A percentile compares a stretch with the other conserved stretches of the same genome.
Evolutionary conservation across 2,329 filamentous ascomycete species (phyloP).

Genomic region (Hypoxylon sp.): DNA sequence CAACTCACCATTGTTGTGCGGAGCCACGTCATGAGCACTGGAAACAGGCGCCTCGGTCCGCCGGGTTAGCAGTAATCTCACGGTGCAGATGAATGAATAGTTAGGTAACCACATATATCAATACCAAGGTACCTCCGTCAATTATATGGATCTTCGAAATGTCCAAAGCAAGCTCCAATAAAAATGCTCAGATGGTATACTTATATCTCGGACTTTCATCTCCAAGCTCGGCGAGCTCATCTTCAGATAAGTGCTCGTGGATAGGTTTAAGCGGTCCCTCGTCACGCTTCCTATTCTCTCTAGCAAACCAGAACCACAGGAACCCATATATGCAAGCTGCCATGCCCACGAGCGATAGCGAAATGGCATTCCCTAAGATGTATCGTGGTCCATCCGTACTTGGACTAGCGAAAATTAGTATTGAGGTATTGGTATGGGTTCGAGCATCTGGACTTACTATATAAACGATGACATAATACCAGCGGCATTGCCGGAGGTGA

Average conservation of each 20-base stretch:
- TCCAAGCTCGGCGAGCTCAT: slow-evolving; percentile 65
- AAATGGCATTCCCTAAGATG: slow-evolving; percentile 73
- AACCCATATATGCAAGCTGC: slow-evolving; percentile 67
- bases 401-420: slow-evolving; percentile 55
- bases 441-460: slow-evolving; percentile 55
- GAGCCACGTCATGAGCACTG: neutral
- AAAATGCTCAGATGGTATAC: slow-evolving; percentile 58
- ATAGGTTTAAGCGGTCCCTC: slow-evolving; percentile 57
- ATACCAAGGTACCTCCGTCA: neutral
- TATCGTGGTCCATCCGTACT: slow-evolving; percentile 69
- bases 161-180: neutral
- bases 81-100: neutral
- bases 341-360: slow-evolving; percentile 70
- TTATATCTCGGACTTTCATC: slow-evolving; percentile 67
- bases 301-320: slow-evolving; percentile 68
- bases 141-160: neutral
- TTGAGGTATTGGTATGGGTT: neutral
- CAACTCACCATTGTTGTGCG: neutral
- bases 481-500: slow-evolving; percentile 77
- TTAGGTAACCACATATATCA: neutral
- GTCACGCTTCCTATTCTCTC: slow-evolving; percentile 63
- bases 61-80: neutral
- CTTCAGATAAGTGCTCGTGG: slow-evolving; percentile 60
- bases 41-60: neutral
- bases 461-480: slow-evolving; percentile 83